Evolutionary conservation across 441 rosid genomes (phyloP).

Genomic region (Adansonia rubrostipa): DNA sequence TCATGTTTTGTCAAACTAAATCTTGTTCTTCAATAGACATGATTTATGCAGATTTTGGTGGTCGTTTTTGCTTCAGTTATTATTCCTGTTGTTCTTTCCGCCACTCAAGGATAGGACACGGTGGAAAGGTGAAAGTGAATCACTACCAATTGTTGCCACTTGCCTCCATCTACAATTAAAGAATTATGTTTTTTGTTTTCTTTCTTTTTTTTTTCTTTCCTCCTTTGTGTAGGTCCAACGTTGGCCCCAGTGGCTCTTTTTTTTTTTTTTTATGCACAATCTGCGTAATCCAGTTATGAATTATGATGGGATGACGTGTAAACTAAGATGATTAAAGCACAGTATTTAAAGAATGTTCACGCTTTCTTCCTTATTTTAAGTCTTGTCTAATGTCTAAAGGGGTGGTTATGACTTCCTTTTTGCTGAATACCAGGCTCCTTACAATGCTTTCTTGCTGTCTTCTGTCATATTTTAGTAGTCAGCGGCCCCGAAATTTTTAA

Average conservation of each 20-base stretch:
- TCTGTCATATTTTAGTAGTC: background rate
- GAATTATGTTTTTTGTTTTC: background rate
- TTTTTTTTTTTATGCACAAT: background rate
- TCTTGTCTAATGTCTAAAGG: too few relatives aligned
- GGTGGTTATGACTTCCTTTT: too few relatives aligned
- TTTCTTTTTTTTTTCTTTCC: background rate
- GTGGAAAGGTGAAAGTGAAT: conserved; percentile 18
- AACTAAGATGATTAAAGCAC: background rate
- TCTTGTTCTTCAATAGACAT: background rate
- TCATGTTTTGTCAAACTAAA: conserved; percentile 3
- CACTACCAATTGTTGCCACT: background rate
- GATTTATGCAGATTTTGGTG: background rate
- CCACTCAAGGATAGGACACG: conserved; percentile 14
- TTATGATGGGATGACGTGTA: background rate
- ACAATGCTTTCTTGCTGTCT: background rate
- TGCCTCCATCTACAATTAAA: conserved; percentile 23
- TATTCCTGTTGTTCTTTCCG: conserved; percentile 10
- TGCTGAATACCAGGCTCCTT: background rate
- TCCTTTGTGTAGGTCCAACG: conserved; percentile 3
- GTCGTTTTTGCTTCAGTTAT: background rate
- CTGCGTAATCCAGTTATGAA: background rate
- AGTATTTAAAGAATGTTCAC: background rate
- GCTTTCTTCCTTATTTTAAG: background rate
- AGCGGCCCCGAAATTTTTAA: too few relatives aligned
- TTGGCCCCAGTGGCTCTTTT: background rate